Evolutionary conservation across 176 grass and related monocot species (phyloP).

Genomic region (Bothriochloa decipiens): DNA sequence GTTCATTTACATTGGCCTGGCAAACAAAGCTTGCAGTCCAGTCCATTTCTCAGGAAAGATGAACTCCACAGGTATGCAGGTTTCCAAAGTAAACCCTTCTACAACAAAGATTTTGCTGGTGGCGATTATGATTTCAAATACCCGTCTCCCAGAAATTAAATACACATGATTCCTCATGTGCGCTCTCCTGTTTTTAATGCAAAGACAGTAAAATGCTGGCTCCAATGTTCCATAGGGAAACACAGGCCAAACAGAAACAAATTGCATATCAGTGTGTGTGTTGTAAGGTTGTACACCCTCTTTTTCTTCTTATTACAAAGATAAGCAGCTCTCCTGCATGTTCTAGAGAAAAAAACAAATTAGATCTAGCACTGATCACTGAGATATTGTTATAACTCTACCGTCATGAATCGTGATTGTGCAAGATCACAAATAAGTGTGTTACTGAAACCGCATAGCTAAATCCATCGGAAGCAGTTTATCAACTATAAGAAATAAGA

Average conservation of each 20-base stretch:
- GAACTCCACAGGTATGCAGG: background rate
- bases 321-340: background rate
- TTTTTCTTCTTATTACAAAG: background rate
- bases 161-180: background rate
- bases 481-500: background rate
- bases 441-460: constrained; percentile 2
- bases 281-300: background rate
- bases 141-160: background rate
- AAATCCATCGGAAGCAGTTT: background rate
- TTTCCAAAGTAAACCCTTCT: constrained; percentile 14
- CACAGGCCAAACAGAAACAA: constrained; percentile 14
- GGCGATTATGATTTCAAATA: background rate
- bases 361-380: background rate
- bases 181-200: background rate
- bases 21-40: background rate
- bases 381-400: background rate
- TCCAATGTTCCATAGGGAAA: background rate
- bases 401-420: background rate
- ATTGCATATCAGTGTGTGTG: background rate
- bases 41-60: constrained; percentile 3
- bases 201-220: background rate
- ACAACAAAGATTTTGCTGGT: background rate
- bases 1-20: background rate
- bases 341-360: background rate
- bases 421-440: background rate